Base-by-base conservation (phyloP, 768 basidiomycete species). In the Boletus rex-veris region DNA sequence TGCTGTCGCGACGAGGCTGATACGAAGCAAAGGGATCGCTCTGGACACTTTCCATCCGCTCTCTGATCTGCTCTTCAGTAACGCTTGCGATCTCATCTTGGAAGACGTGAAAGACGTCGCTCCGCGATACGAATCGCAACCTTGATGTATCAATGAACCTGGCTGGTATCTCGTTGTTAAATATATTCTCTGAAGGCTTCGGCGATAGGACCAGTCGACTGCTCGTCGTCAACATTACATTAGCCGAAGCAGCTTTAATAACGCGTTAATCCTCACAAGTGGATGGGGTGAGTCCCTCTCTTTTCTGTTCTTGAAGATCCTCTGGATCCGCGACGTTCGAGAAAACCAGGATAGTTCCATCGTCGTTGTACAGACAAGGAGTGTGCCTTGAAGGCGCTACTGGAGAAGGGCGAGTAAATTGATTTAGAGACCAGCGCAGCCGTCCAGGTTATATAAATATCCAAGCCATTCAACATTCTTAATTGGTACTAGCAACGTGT, bases 181-280 rank as follows among this genome's bases (percentile, higher is more conserved):
- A 60, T 54, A 38, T 57, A 61, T 21, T 55, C 45, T 26, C 31
- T 47, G 42, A 61, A 57, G 4, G 28, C 45, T 7, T 46, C 48
- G 7, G 8, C 24, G 15, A 58, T 58, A 26, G 39, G 15, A 33
- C 44, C 26, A 14, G 39, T 45, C 1, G 37, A 39, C 48, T 57
- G 19, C 16, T 37, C 12, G 8, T 43, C 12, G 4, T 16, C 10
- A 16, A 2, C 5, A 14, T 43, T 8, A 2, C 5, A 14, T 43
- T 8, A 43, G 41, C 12, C 10, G 21, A 28, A 19, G 16, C 24
- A 24, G 24, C 5, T 24, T 24, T 24, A 6, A 24, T 24, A 24
- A 24, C 24, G 24, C 5, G 3, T 24, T 6, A 24, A 24, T 24
- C 24, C 24, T 24, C 24, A 24, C 24, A 24, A 24, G 24, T 24